A percentile compares a stretch with the other conserved stretches of the same genome.
Conservation (phyloP, 169 alveolate genomes). For the Cryptosporidium meleagridis region DNA sequence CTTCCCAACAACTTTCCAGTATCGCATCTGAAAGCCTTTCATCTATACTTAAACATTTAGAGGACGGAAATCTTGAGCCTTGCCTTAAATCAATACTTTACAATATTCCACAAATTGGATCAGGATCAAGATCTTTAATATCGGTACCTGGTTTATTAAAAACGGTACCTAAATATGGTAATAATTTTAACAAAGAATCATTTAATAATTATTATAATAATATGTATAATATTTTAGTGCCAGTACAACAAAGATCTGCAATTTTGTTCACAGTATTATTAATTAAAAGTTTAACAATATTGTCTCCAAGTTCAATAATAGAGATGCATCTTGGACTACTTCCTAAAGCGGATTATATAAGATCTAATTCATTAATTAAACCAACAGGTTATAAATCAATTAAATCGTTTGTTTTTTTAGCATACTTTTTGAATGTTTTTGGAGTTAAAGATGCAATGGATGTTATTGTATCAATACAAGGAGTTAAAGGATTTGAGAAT, state of each 20-base stretch:
- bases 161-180: neutral
- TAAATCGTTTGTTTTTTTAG: neutral
- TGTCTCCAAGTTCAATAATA: constrained; percentile 8
- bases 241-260: neutral
- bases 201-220: neutral
- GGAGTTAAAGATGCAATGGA: constrained; percentile 30
- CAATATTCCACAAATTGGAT: neutral
- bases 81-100: neutral
- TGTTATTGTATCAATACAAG: constrained; percentile 2
- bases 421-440: constrained; percentile 13
- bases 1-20: neutral
- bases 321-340: constrained; percentile 21
- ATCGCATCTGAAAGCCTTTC: neutral
- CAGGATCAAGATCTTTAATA: neutral
- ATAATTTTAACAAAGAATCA: neutral
- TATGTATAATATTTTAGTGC: constrained; percentile 2
- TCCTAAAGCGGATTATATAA: constrained; percentile 39
- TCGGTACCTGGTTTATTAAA: neutral
- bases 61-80: neutral
- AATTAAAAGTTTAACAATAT: neutral
- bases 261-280: constrained; percentile 11
- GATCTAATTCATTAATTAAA: constrained; percentile 16
- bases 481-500: constrained; percentile 37
- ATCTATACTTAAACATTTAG: neutral
- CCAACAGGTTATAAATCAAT: constrained; percentile 39